Conservation (phyloP, 163 green algal species). For the Coccomyxa subellipsoidea region DNA sequence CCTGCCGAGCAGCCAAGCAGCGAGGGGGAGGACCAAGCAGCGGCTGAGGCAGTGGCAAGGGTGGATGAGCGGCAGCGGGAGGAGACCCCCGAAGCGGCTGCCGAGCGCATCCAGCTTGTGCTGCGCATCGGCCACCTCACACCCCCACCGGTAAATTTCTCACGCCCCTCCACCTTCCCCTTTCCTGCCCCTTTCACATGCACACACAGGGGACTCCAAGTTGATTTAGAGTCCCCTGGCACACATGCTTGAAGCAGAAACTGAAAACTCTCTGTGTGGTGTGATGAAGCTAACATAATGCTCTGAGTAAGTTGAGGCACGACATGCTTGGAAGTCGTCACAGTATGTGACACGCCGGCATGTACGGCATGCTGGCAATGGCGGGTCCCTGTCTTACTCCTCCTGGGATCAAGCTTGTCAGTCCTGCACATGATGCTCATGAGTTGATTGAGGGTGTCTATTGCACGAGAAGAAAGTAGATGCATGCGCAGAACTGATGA, state of each 20-base stretch:
- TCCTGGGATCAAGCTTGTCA: no score
- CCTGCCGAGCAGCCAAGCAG: not conserved
- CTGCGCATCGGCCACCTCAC: slow-evolving; percentile 4
- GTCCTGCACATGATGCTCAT: no score
- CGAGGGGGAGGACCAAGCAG: not conserved
- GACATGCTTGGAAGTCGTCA: no score
- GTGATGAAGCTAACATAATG: not conserved
- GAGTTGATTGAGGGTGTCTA: no score
- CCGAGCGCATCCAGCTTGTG: not conserved
- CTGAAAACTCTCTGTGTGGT: not conserved
- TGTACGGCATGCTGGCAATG: no score
- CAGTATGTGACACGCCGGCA: no score
- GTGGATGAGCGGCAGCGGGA: not conserved
- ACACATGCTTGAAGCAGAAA: not conserved
- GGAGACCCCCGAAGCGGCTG: not conserved
- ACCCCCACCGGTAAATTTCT: not conserved
- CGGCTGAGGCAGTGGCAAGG: no score
- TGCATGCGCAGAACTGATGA: no score
- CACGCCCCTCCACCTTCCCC: not conserved
- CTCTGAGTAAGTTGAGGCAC: not conserved
- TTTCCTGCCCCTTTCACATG: not conserved
- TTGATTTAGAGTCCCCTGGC: not conserved
- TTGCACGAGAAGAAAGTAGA: no score
- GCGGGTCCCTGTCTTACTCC: no score
- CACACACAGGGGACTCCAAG: not conserved